Conservation (phyloP, 257 asterid species). For the Penstemon davidsonii region DNA sequence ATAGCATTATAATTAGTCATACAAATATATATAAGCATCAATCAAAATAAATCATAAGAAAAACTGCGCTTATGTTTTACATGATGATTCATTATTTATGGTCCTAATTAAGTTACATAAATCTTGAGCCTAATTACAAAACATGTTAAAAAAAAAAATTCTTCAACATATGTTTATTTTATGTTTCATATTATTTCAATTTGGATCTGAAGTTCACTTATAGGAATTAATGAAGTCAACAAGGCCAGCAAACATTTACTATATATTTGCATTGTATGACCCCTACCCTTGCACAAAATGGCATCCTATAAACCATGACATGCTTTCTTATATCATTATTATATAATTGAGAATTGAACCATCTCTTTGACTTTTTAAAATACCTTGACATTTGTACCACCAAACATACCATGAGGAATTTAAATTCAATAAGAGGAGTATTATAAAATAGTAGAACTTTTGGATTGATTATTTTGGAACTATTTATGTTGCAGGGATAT, state of each 20-base stretch:
- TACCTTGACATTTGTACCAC: conserved; percentile 32
- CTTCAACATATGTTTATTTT: background rate
- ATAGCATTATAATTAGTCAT: background rate
- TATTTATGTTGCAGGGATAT: no score
- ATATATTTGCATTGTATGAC: conserved; percentile 19
- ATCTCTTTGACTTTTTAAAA: conserved; percentile 33
- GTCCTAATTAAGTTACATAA: no score
- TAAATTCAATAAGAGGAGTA: background rate
- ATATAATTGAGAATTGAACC: conserved; percentile 29
- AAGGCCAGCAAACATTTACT: conserved; percentile 23
- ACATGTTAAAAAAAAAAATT: background rate
- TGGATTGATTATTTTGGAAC: no score
- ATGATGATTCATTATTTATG: no score
- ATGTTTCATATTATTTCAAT: no score
- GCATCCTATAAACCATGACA: conserved; percentile 28
- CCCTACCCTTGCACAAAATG: conserved; percentile 33
- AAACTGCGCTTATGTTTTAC: no score
- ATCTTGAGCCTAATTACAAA: background rate
- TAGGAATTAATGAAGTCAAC: conserved; percentile 23
- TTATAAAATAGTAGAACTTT: background rate
- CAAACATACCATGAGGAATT: background rate
- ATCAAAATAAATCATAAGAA: no score
- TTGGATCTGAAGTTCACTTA: background rate
- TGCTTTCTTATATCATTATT: conserved; percentile 19
- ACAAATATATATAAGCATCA: background rate